phyloP scores from a whole-genome alignment of 73 alveolate genomes.

The Symbiodinium natans region DNA sequence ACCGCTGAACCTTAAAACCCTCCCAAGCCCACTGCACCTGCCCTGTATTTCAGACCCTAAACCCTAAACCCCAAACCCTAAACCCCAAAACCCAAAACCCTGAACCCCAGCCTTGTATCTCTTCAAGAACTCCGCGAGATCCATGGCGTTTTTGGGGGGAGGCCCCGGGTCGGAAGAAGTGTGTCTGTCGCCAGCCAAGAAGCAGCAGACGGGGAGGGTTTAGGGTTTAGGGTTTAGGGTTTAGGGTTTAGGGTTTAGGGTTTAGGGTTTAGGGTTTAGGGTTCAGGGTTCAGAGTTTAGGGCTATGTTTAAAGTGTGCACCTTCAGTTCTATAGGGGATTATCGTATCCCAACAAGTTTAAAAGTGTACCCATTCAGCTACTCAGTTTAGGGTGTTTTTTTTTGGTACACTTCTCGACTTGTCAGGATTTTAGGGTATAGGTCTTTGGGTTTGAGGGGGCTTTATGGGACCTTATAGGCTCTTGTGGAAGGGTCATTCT shows the following conservation, averaged over 20 bases:
- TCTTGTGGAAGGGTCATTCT: too few relatives aligned
- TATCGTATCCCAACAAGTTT: too few relatives aligned
- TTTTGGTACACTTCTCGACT: too few relatives aligned
- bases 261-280: neutral
- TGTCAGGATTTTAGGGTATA: too few relatives aligned
- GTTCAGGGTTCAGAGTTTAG: neutral
- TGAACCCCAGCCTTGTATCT: neutral
- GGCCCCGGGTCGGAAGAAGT: neutral
- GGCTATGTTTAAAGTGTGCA: neutral
- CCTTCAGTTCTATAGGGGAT: neutral
- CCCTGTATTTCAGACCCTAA: too few relatives aligned
- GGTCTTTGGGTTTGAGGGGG: too few relatives aligned
- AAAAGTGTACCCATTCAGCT: too few relatives aligned
- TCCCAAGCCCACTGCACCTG: too few relatives aligned
- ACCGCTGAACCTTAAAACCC: too few relatives aligned
- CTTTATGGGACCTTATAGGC: too few relatives aligned
- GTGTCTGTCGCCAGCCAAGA: neutral
- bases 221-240: too few relatives aligned
- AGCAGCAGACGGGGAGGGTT: neutral
- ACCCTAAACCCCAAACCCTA: neutral
- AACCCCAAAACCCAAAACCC: neutral
- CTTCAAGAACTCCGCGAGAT: slow-evolving; percentile 3
- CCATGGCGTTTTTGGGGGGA: neutral
- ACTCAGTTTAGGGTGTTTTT: too few relatives aligned
- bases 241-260: neutral